A percentile compares a stretch with the other conserved stretches of the same genome.
These are phyloP conservation scores for Paracamarosporium sp. DNA, from an alignment of 2,329 filamentous ascomycete species.

Conservation along the genomic window DNA sequence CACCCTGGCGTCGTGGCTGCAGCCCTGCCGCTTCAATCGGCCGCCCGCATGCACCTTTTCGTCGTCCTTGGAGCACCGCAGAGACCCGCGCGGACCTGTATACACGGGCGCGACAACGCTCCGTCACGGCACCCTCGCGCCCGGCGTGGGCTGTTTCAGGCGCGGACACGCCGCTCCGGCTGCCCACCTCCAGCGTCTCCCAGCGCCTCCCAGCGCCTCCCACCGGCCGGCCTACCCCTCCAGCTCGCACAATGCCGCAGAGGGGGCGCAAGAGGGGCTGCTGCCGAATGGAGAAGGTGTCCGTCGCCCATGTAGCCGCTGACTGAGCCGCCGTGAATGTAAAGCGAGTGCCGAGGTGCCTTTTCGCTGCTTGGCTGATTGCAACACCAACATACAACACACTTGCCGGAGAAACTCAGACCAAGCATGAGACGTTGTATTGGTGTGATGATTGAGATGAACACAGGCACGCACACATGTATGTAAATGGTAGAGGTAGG, in stretches of 20 bases:
- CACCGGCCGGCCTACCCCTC: conserved; percentile 20
- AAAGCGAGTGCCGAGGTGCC: not conserved
- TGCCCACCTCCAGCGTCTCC: conserved; percentile 17
- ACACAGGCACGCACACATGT: no score
- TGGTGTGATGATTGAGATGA: no score
- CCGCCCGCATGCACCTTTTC: not conserved
- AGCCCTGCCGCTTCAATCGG: not conserved
- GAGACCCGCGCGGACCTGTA: not conserved
- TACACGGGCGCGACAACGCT: not conserved
- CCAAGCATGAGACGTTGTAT: not conserved
- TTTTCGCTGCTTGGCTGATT: no score
- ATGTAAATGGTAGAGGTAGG: not conserved
- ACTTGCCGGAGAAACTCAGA: not conserved
- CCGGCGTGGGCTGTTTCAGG: conserved; percentile 15
- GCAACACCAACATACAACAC: not conserved
- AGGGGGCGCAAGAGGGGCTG: conserved; percentile 4
- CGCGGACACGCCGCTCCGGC: conserved; percentile 31
- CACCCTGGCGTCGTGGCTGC: not conserved
- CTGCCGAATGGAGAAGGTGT: conserved; percentile 5
- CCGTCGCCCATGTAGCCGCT: not conserved
- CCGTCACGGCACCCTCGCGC: not conserved
- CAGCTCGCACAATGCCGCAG: conserved; percentile 21
- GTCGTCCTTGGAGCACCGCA: not conserved
- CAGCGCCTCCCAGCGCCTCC: not conserved
- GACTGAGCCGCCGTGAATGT: conserved; percentile 3